Evolutionary conservation across 2,329 filamentous ascomycete species (phyloP).

Genomic region (Exutisphaerella laricina): DNA sequence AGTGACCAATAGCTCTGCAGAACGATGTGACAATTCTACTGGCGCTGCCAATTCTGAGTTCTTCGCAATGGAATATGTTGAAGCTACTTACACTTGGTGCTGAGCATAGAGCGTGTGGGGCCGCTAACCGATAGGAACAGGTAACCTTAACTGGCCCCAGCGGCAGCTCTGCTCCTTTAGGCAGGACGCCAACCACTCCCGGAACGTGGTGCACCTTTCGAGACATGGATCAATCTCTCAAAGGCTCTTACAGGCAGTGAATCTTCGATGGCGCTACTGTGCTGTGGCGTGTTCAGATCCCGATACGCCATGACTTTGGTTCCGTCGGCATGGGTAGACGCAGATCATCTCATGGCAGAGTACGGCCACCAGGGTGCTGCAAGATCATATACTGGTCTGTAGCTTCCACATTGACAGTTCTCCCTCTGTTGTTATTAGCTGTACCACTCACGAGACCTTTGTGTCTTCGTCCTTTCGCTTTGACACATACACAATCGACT

Average conservation of each 20-base stretch:
- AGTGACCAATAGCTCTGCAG: no score
- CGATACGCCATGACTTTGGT: constrained; percentile 4
- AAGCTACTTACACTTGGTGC: no score
- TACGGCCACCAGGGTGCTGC: not conserved
- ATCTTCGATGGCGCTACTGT: constrained; percentile 6
- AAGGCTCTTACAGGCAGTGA: not conserved
- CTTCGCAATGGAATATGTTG: no score
- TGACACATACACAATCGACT: not conserved
- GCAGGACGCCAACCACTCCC: constrained; percentile 1
- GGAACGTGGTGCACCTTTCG: constrained; percentile 1
- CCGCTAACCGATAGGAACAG: not conserved
- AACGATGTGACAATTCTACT: not conserved
- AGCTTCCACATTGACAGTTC: not conserved
- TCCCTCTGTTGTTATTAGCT: constrained; percentile 5
- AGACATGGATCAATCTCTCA: not conserved
- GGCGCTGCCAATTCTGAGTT: not conserved
- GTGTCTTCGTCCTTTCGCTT: constrained; percentile 19
- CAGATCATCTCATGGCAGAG: not conserved
- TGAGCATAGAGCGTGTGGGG: not conserved
- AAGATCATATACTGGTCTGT: constrained; percentile 10
- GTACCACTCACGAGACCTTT: constrained; percentile 13
- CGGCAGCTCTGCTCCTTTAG: not conserved
- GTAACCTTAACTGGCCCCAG: not conserved
- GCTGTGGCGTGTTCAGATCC: constrained; percentile 7
- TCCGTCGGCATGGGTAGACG: not conserved